phyloP scores from a whole-genome alignment of 192 early-diverging fungal genomes.

The Coemansia sp. region DNA sequence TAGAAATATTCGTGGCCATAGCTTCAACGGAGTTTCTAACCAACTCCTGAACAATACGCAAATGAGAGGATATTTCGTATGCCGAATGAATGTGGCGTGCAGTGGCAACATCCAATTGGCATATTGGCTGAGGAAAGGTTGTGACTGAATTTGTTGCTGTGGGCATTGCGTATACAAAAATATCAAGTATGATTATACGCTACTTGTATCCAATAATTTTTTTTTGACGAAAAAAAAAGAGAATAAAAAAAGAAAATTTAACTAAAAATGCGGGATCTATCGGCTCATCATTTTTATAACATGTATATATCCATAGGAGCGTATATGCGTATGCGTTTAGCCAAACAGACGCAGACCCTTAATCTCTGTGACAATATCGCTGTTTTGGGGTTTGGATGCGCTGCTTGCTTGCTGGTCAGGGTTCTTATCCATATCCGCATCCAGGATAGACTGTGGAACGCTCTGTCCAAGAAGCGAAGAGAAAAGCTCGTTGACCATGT shows the following conservation, averaged over 20 bases:
- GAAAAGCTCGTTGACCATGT: conserved; percentile 91
- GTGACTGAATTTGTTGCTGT: neutral
- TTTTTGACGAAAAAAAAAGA: neutral
- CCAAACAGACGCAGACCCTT: conserved; percentile 49
- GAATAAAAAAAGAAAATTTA: conserved; percentile 1
- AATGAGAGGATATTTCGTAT: conserved; percentile 21
- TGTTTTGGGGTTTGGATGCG: conserved; percentile 12
- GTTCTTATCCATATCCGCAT: conserved; percentile 23
- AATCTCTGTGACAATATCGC: conserved; percentile 17
- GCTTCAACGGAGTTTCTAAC: conserved; percentile 29
- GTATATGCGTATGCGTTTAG: conserved; percentile 1
- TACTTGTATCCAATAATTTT: no score
- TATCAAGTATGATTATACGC: no score
- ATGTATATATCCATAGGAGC: neutral
- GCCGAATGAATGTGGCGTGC: conserved; percentile 30
- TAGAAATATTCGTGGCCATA: conserved; percentile 18
- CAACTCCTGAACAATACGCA: conserved; percentile 36
- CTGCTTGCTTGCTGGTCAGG: neutral
- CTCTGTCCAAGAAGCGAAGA: conserved; percentile 75
- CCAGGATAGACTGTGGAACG: conserved; percentile 47
- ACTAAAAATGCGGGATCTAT: no score
- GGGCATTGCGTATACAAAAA: conserved; percentile 7
- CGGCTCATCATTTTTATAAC: no score
- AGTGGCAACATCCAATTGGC: conserved; percentile 11
- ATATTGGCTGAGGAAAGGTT: neutral